Conservation (phyloP, 108 stramenopile species). For the Cyclotella cryptica region DNA sequence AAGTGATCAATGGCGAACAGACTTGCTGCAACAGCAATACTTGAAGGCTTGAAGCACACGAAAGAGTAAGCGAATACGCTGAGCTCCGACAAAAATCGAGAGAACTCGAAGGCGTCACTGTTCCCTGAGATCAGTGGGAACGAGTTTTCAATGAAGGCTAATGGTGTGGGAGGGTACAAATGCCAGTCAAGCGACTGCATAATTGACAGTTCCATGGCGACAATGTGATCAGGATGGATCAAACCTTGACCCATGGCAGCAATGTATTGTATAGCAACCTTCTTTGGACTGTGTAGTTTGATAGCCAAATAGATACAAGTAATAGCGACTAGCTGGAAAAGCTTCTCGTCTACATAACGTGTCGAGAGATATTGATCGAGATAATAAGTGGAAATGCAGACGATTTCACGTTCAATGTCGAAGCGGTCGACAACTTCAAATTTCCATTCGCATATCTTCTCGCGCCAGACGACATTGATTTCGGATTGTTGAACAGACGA, state of each 20-base stretch:
- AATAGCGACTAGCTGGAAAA: conserved; percentile 42
- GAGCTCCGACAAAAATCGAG: conserved; percentile 42
- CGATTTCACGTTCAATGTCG: conserved; percentile 31
- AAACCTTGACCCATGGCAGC: conserved; percentile 29
- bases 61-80: conserved; percentile 40
- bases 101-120: conserved; percentile 26
- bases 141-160: conserved; percentile 39
- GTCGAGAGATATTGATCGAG: conserved; percentile 33
- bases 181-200: conserved; percentile 33
- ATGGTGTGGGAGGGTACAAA: conserved; percentile 33
- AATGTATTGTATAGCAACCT: conserved; percentile 26
- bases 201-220: conserved; percentile 36
- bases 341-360: conserved; percentile 31
- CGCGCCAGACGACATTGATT: conserved; percentile 31
- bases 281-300: conserved; percentile 39
- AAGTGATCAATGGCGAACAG: conserved; percentile 31
- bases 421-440: conserved; percentile 34
- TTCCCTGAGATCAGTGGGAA: conserved; percentile 29
- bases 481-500: neutral
- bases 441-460: conserved; percentile 34
- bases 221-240: conserved; percentile 25
- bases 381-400: conserved; percentile 32
- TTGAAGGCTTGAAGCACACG: conserved; percentile 30
- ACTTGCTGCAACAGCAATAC: conserved; percentile 42
- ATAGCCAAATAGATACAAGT: conserved; percentile 43